These are phyloP conservation scores for Yamadazyma scolyti DNA, from an alignment of 805 yeast genomes.

Conservation along the genomic window DNA sequence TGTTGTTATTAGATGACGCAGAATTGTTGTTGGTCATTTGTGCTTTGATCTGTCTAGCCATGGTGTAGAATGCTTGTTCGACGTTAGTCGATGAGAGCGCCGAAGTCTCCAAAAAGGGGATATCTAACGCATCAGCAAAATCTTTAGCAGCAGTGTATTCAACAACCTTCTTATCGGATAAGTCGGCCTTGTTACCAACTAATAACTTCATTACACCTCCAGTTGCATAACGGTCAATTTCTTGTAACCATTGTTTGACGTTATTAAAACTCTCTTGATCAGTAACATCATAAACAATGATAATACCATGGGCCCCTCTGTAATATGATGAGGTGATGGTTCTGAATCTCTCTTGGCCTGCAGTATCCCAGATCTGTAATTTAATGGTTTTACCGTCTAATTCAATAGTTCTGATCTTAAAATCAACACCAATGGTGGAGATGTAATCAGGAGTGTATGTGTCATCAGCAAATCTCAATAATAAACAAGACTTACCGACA, in stretches of 20 bases:
- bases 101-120: conserved; percentile 94
- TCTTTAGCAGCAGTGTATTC: conserved; percentile 96
- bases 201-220: conserved; percentile 94
- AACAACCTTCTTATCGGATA: conserved; percentile 89
- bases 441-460: conserved; percentile 96
- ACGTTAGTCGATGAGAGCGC: conserved; percentile 95
- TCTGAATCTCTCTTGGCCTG: conserved; percentile 98
- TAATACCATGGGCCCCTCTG: conserved; percentile 98
- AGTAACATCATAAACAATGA: conserved; percentile 95
- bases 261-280: conserved; percentile 95
- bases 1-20: conserved; percentile 43
- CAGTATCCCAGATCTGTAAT: conserved; percentile 99
- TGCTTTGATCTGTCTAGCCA: conserved; percentile 98
- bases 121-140: conserved; percentile 91
- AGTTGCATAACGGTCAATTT: conserved; percentile 96
- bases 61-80: conserved; percentile 96
- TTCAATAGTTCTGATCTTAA: conserved; percentile 84
- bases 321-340: conserved; percentile 96
- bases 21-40: conserved; percentile 67
- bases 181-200: conserved; percentile 95
- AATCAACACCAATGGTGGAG: conserved; percentile 97
- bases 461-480: conserved; percentile 94
- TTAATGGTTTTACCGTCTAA: conserved; percentile 96
- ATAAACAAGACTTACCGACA: conserved; percentile 94
- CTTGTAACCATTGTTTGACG: conserved; percentile 98